Evolutionary conservation across 2,329 filamentous ascomycete species (phyloP), one percentile per base, ranked within the genome.

Genomic region (Domatiomyces globalis): DNA sequence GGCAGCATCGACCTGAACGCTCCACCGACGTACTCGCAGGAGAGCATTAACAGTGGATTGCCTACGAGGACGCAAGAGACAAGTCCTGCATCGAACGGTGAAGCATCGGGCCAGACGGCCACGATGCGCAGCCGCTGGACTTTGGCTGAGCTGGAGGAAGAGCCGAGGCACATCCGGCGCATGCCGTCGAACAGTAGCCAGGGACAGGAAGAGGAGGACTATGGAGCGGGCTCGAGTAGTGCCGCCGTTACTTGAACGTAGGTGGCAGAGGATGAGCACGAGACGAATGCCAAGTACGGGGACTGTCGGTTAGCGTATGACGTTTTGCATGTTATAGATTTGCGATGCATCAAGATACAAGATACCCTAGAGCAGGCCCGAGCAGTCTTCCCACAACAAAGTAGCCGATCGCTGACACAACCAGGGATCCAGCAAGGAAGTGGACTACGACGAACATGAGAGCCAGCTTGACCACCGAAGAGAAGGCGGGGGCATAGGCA

Each of bases 381-480:
- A 84, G 72, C 42, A 83, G 69, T 42, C 77, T 71, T 27, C 79
- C 79, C 39, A 83, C 77, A 17, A 79, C 67, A 60, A 83, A 80
- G 65, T 79, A 84, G 63, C 77, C 78, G n/a, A 78, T 63, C 1
- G 77, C 79, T 1, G 79, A 77, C 18, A 81, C 71, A 19, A 80
- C 56, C 5, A 84, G 68, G 2, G 78, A 81, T 6, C 74, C 71
- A 20, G 74, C 72, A 45, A 84, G 73, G 61, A 84, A 84, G 63
- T 84, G 81, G 22, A 77, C 59, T 53, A 75, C 71, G 17, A 75
- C 65, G 54, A 76, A 74, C 43, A 72, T 63, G 45, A 73, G 60
- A n/a, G 68, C 67, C n/a, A 75, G 65, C 48, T 71, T 69, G 43
- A 72, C 54, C 49, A 75, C 72, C 15, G 71, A 66, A 17, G 65